phyloP scores from a whole-genome alignment of 331 rosid species.

The Malus hybrid region DNA sequence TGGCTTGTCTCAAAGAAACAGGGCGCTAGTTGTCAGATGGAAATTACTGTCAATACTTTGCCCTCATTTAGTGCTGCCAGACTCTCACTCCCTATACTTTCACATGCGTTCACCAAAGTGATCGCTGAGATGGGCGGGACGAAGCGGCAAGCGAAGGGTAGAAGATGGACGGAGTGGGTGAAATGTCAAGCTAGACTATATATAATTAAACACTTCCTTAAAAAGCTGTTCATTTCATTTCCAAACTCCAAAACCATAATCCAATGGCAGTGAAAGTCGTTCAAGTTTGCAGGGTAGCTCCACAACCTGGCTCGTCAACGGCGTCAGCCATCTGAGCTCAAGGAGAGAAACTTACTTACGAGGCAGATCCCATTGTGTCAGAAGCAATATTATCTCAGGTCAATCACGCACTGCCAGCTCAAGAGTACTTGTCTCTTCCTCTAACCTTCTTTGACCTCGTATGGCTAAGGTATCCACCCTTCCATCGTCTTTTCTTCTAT shows the following conservation, averaged over 20 bases:
- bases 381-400: too few species aligned
- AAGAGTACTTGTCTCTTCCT: background rate
- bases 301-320: background rate
- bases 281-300: background rate
- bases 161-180: too few species aligned
- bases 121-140: too few species aligned
- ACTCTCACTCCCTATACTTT: slow-evolving; percentile 5
- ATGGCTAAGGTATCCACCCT: background rate
- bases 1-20: background rate
- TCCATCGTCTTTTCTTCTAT: background rate
- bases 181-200: too few species aligned
- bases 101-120: slow-evolving; percentile 16
- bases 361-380: background rate
- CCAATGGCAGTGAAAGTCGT: background rate
- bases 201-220: too few species aligned
- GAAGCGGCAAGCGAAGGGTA: too few species aligned
- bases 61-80: slow-evolving; percentile 11
- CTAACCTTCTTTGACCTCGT: background rate
- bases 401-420: background rate
- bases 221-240: too few species aligned
- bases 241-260: background rate
- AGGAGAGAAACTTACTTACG: background rate
- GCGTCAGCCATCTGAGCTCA: background rate
- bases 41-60: slow-evolving; percentile 3
- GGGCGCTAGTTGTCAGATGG: slow-evolving; percentile 18